Base-by-base conservation (phyloP, 768 basidiomycete genomes). In the Holtermannia corniformis region DNA sequence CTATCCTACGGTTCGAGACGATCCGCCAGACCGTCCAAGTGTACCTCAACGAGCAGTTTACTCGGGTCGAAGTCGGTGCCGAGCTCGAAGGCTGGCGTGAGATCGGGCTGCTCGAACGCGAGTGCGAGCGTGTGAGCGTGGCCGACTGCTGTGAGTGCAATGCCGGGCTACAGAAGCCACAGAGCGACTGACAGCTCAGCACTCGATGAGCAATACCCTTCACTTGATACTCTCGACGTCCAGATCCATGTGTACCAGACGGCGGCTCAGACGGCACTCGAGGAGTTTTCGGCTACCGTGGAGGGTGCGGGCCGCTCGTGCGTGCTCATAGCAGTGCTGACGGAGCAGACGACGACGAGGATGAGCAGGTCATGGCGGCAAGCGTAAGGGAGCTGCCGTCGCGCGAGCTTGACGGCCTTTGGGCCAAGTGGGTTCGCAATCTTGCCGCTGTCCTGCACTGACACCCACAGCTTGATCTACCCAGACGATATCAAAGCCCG, bases 201-300 rank as follows among this genome's bases (percentile, higher is more conserved):
- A n/a, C 47, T 24, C 24, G 20, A 44, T n/a, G 51, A 54, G 41
- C 24, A 44, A 12, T 58, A 49, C 49, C 51, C 61, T 7, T 40
- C 25, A 14, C 13, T 57, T 0, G 14, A 32, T 0, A 47, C 54
- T n/a, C 51, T 60, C 19, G 55, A 60, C 4, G 77, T 92, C 32
- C 81, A 87, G 58, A 82, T 95, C 50, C 87, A 99, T 64, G 81
- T 95, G 13, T 99, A 96, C 67, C 84, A 90, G 54, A 83, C 86
- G 1, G 83, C 86, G 54, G 75, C 79, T 0, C 80, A 82, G 42
- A 82, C 85, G 7, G 51, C 57, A 11, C 40, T 73, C 5, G 70
- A 75, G 64, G 88, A 93, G 56, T 86, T 87, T 59, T 78, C 81
- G 0, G 72, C 73, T 3, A 61, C 61, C 14, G 42, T 61, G 3